phyloP scores from a whole-genome alignment of 805 yeast genomes.

The Nematodospora valgi region DNA sequence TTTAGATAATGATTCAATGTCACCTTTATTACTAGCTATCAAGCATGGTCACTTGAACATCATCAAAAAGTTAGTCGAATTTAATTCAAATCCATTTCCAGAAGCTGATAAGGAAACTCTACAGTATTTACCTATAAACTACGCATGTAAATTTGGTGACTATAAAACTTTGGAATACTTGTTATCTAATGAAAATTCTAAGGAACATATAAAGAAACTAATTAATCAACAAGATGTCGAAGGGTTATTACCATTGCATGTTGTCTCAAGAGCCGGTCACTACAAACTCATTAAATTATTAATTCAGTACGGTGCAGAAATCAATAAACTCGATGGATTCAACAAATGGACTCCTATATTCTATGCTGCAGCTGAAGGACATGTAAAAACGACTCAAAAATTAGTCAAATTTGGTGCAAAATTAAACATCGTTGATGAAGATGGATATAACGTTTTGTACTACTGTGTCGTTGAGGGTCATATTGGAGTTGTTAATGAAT shows the following conservation, averaged over 20 bases:
- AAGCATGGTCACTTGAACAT: constrained; percentile 56
- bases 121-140: constrained; percentile 72
- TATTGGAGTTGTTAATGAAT: constrained; percentile 69
- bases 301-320: constrained; percentile 64
- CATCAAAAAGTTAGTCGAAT: constrained; percentile 27
- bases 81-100: constrained; percentile 36
- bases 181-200: constrained; percentile 37
- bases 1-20: constrained; percentile 70
- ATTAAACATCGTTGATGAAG: constrained; percentile 66
- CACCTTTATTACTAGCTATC: constrained; percentile 80
- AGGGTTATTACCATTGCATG: constrained; percentile 84
- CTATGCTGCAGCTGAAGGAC: constrained; percentile 87
- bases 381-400: constrained; percentile 62
- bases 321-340: constrained; percentile 77
- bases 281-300: constrained; percentile 63
- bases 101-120: constrained; percentile 50
- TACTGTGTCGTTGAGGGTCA: constrained; percentile 96
- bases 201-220: constrained; percentile 12
- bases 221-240: constrained; percentile 72
- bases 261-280: constrained; percentile 83
- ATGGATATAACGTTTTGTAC: constrained; percentile 74
- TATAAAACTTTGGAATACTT: constrained; percentile 64
- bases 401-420: constrained; percentile 74
- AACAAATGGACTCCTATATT: constrained; percentile 94
- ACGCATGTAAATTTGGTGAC: constrained; percentile 86